These are phyloP conservation scores for Ambrosia artemisiifolia DNA, from an alignment of 129 eudicot genomes.

Conservation along the genomic window DNA sequence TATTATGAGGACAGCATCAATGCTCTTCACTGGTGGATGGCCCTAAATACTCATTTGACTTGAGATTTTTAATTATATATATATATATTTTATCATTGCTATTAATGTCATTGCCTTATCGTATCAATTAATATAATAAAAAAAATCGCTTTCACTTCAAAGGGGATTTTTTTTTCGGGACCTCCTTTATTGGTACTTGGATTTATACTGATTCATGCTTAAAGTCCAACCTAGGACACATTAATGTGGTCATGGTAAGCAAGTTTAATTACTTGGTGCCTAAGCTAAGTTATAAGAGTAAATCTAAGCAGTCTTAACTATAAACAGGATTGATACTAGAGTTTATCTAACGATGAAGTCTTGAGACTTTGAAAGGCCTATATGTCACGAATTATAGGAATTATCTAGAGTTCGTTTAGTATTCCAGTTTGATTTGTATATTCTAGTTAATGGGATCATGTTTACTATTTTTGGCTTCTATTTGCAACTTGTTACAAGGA, in stretches of 20 bases:
- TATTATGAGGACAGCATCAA: constrained; percentile 43
- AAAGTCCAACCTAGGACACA: constrained; percentile 1
- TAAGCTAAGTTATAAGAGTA: neutral
- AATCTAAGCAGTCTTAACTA: neutral
- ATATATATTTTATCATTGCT: constrained; percentile 9
- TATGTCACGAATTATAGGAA: neutral
- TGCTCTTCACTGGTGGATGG: constrained; percentile 43
- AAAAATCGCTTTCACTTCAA: constrained; percentile 16
- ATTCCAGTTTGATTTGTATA: neutral
- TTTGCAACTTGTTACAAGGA: constrained; percentile 36
- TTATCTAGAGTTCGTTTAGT: neutral
- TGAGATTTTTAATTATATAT: constrained; percentile 8
- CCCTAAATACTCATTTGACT: constrained; percentile 40
- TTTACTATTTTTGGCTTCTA: constrained; percentile 28
- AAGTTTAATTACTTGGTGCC: neutral
- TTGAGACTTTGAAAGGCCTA: neutral
- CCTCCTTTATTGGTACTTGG: constrained; percentile 13
- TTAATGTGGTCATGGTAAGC: neutral
- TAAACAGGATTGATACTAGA: neutral
- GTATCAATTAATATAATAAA: constrained; percentile 6
- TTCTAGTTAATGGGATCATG: constrained; percentile 10
- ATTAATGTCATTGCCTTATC: constrained; percentile 11
- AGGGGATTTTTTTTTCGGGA: constrained; percentile 10
- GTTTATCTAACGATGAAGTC: neutral
- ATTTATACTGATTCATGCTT: constrained; percentile 8